Conservation (phyloP, 2,329 filamentous ascomycete species). For the Rutstroemia sydowiana region DNA sequence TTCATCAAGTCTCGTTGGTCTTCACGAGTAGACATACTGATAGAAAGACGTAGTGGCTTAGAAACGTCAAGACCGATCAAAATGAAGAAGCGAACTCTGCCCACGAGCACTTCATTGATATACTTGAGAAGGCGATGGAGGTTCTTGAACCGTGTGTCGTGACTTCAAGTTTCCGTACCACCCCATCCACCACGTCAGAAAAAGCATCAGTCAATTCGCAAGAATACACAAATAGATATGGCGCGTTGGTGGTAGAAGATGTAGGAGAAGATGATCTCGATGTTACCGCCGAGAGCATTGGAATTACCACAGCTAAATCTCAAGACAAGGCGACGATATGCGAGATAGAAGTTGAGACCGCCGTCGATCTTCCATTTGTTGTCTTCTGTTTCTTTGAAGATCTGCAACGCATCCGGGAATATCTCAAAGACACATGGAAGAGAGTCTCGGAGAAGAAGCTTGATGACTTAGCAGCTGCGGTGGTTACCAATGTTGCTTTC, state of each 20-base stretch:
- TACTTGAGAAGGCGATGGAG: not conserved
- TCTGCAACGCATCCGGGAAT: not conserved
- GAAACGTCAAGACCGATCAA: not conserved
- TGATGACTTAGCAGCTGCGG: not conserved
- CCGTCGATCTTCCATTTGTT: not conserved
- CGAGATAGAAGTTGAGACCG: not conserved
- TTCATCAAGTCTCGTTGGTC: not conserved
- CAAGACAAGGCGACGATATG: not conserved
- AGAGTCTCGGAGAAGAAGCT: not conserved
- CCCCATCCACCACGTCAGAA: too few relatives aligned
- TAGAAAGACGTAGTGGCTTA: not conserved
- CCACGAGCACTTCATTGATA: not conserved
- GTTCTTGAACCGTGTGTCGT: not conserved
- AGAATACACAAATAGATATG: not conserved
- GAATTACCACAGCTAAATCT: not conserved
- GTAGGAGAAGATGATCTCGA: not conserved
- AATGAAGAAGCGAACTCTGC: not conserved
- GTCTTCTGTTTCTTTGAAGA: not conserved
- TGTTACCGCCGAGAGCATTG: not conserved
- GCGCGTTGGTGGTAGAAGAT: not conserved
- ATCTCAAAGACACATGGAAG: not conserved
- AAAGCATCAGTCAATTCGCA: not conserved
- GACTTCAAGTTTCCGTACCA: not conserved
- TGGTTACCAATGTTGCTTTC: not conserved
- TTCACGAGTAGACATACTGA: not conserved